A percentile compares a stretch with the other conserved stretches of the same genome.
Evolutionary conservation across 2,329 filamentous ascomycete genomes (phyloP).

Genomic region (Verticillium albo-atrum): DNA sequence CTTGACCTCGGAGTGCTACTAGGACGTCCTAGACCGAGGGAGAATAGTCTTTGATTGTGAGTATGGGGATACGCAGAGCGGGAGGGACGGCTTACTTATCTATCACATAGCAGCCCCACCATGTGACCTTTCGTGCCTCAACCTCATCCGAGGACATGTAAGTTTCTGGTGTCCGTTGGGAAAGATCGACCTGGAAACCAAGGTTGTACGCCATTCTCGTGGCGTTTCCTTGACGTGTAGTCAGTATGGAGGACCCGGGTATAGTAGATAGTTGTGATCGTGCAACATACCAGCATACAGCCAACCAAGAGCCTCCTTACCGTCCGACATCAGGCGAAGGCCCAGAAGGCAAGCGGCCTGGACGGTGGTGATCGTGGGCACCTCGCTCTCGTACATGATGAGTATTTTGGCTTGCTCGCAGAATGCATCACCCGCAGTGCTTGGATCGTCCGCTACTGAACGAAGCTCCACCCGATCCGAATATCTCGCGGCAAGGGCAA

Average conservation of each 20-base stretch:
- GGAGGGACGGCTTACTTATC: slow-evolving; percentile 12
- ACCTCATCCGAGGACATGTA: slow-evolving; percentile 11
- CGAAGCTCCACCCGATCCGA: slow-evolving; percentile 24
- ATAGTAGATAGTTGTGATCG: background rate
- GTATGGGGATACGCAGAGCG: background rate
- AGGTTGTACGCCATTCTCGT: slow-evolving; percentile 19
- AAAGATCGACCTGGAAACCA: slow-evolving; percentile 16
- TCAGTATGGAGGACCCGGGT: background rate
- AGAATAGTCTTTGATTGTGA: slow-evolving; percentile 7
- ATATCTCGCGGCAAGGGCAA: slow-evolving; percentile 27
- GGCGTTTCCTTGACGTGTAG: slow-evolving; percentile 11
- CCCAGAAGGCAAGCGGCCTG: slow-evolving; percentile 16
- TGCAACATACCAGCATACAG: slow-evolving; percentile 11
- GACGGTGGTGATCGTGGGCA: slow-evolving; percentile 16
- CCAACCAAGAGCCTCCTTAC: slow-evolving; percentile 17
- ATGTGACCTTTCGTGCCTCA: slow-evolving; percentile 15
- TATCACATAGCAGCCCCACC: slow-evolving; percentile 18
- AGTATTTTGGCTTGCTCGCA: slow-evolving; percentile 19
- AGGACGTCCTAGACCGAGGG: slow-evolving; percentile 13
- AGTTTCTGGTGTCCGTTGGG: slow-evolving; percentile 6
- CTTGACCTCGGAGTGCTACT: slow-evolving; percentile 10
- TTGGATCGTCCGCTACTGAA: slow-evolving; percentile 21
- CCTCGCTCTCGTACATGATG: slow-evolving; percentile 16
- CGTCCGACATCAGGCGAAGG: slow-evolving; percentile 14
- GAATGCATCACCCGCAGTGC: slow-evolving; percentile 26